phyloP scores from a whole-genome alignment of 2,329 filamentous ascomycete species.

The Decorospora gaudefroyi region DNA sequence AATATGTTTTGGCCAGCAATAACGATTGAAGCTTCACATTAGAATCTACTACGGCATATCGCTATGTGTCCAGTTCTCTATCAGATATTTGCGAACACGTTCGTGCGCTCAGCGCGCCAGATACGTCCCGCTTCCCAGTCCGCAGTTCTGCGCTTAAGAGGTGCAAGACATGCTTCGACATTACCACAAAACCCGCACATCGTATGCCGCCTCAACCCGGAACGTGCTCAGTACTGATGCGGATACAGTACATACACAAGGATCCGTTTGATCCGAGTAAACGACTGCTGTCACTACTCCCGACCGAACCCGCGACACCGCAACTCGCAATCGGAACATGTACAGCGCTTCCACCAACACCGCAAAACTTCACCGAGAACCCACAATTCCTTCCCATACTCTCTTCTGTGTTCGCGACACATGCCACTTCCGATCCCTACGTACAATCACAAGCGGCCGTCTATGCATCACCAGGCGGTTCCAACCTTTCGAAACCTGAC shows the following conservation, averaged over 20 bases:
- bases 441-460: constrained; percentile 63
- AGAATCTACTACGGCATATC: neutral
- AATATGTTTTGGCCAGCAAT: neutral
- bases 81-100: constrained; percentile 28
- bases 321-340: constrained; percentile 61
- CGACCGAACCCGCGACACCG: constrained; percentile 58
- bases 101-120: constrained; percentile 27
- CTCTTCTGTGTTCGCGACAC: constrained; percentile 58
- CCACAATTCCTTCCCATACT: constrained; percentile 60
- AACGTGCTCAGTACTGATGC: constrained; percentile 3
- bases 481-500: constrained; percentile 55
- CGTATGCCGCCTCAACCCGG: constrained; percentile 24
- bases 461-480: constrained; percentile 63
- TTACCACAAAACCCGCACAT: constrained; percentile 53
- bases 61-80: constrained; percentile 19
- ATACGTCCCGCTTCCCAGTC: constrained; percentile 14
- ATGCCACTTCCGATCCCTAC: constrained; percentile 61
- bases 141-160: constrained; percentile 28
- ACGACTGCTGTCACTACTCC: constrained; percentile 61
- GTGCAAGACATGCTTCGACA: constrained; percentile 43
- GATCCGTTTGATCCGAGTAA: constrained; percentile 47
- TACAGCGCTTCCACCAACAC: constrained; percentile 59
- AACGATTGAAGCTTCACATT: neutral
- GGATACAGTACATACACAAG: constrained; percentile 56
- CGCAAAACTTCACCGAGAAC: constrained; percentile 62